A percentile compares a stretch with the other conserved stretches of the same genome.
Conservation (phyloP, 2,329 filamentous ascomycete species). For the Thielaviopsis populi region DNA sequence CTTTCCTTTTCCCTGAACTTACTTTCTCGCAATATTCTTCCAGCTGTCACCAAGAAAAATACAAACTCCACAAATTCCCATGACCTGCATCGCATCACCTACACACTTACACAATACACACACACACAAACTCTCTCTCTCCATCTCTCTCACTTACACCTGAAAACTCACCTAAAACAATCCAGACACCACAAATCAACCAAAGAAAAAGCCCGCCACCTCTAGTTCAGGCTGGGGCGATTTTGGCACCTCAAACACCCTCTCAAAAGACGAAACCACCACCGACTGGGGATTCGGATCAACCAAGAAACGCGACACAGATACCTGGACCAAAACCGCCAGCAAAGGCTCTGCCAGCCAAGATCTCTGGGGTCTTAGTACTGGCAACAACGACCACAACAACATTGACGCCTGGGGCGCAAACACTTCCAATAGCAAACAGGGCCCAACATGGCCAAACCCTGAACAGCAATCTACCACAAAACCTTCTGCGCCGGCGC, state of each 20-base stretch:
- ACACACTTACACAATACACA: neutral
- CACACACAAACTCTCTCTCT: neutral
- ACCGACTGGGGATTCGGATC: neutral
- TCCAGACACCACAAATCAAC: neutral
- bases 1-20: neutral
- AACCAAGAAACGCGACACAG: constrained; percentile 15
- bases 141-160: neutral
- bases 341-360: constrained; percentile 24
- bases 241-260: neutral
- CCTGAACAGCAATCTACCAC: neutral
- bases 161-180: neutral
- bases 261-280: neutral
- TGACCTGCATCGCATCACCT: neutral
- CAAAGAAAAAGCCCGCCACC: neutral
- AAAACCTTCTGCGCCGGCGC: neutral
- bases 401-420: constrained; percentile 9
- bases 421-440: neutral
- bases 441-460: constrained; percentile 3
- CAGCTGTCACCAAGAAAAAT: neutral
- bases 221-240: neutral
- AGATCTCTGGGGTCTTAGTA: constrained; percentile 7
- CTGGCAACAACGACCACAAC: neutral
- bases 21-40: neutral
- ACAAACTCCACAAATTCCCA: constrained; percentile 1
- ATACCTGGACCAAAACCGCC: constrained; percentile 23